A percentile compares a stretch with the other conserved stretches of the same genome.
Evolutionary conservation across 2,329 filamentous ascomycete species (phyloP).

Genomic region (Aspergillus intermedius): DNA sequence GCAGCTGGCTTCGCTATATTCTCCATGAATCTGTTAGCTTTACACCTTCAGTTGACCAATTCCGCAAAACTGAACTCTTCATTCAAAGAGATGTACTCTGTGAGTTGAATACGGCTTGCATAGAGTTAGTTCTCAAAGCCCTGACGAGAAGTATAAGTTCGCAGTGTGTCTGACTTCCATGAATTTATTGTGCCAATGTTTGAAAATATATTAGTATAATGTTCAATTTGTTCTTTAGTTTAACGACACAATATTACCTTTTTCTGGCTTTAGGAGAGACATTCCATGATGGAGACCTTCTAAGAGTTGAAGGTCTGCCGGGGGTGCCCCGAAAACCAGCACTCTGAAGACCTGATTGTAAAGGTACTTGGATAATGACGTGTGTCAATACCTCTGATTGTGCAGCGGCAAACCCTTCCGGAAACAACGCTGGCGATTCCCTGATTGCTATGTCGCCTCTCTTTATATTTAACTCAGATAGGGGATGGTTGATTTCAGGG

Average conservation of each 20-base stretch:
- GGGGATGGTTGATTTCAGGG: not conserved
- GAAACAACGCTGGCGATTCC: not conserved
- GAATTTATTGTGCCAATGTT: not conserved
- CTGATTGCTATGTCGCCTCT: not conserved
- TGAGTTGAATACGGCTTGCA: not conserved
- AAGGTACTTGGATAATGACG: not conserved
- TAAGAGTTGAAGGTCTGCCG: not conserved
- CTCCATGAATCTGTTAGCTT: not conserved
- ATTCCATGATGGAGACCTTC: not conserved
- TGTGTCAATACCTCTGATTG: not conserved
- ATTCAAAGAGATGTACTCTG: too few species aligned
- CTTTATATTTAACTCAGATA: not conserved
- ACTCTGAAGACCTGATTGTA: not conserved
- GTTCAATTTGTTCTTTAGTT: not conserved
- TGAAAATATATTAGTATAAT: not conserved
- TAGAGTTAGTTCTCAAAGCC: not conserved
- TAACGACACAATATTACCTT: not conserved
- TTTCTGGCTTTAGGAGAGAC: not conserved
- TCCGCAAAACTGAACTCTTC: not conserved
- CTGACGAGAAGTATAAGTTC: conserved; percentile 3
- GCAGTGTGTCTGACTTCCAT: conserved; percentile 6
- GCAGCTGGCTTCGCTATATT: not conserved
- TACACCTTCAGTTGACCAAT: not conserved
- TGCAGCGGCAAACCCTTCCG: not conserved
- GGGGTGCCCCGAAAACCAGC: not conserved